Conservation (phyloP, 139 green algal genomes). For the Bryopsis sp. region DNA sequence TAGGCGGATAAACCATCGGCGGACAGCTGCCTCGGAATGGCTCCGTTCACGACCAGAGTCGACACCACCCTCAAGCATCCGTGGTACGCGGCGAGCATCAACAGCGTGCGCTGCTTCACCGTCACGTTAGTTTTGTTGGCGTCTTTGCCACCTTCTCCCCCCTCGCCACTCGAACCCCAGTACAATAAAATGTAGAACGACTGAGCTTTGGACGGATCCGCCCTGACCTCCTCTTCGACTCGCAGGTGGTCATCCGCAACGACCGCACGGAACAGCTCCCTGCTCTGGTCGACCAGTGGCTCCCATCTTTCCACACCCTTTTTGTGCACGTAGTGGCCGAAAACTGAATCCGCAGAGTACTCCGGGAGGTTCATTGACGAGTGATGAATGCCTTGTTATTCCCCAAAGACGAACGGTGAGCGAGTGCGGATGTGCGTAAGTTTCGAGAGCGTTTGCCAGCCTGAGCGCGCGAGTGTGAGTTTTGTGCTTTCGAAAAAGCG, state of each 20-base stretch:
- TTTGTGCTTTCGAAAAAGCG: no score
- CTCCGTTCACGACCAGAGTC: conserved; percentile 28
- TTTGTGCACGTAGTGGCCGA: conserved; percentile 35
- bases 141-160: background rate
- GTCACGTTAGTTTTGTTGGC: conserved; percentile 24
- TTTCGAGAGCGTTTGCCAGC: no score
- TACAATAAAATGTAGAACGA: conserved; percentile 26
- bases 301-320: conserved; percentile 18
- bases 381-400: no score
- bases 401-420: no score
- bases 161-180: conserved; percentile 24
- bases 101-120: conserved; percentile 35
- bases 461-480: no score
- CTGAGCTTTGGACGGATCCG: conserved; percentile 20
- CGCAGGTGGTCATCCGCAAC: conserved; percentile 25
- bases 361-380: no score
- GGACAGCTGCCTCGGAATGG: conserved; percentile 21
- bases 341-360: conserved; percentile 19
- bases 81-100: conserved; percentile 32
- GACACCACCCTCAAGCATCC: conserved; percentile 28
- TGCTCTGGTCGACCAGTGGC: conserved; percentile 29
- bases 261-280: conserved; percentile 28
- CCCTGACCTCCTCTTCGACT: conserved; percentile 22
- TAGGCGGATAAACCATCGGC: conserved; percentile 29
- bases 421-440: no score